phyloP scores from a whole-genome alignment of 1,284 basidiomycete genomes.

The Fomes fomentarius region DNA sequence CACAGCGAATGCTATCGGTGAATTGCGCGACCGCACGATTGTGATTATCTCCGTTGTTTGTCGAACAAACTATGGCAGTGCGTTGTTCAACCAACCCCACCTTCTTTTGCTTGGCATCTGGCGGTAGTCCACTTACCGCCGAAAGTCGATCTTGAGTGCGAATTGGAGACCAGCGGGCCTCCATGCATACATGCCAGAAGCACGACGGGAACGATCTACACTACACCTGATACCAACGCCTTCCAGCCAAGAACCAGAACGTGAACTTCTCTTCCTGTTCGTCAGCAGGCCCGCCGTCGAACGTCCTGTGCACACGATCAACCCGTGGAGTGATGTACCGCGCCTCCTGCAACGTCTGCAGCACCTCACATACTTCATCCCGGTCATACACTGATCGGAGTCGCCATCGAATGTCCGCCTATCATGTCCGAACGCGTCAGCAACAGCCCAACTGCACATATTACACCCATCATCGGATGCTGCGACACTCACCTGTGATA shows the following conservation, averaged over 20 bases:
- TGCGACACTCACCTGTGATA: conserved; percentile 68
- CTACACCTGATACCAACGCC: conserved; percentile 57
- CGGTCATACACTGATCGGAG: conserved; percentile 73
- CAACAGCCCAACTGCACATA: not conserved
- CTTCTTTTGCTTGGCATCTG: too few relatives aligned
- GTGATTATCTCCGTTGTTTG: too few relatives aligned
- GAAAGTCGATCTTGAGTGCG: too few relatives aligned
- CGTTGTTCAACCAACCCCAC: too few relatives aligned
- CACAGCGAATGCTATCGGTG: too few relatives aligned
- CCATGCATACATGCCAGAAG: too few relatives aligned
- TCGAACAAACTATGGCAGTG: too few relatives aligned
- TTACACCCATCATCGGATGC: not conserved
- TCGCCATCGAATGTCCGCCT: conserved; percentile 72
- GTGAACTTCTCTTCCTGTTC: conserved; percentile 52
- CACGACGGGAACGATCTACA: too few relatives aligned
- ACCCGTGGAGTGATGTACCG: conserved; percentile 46
- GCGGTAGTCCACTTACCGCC: too few relatives aligned
- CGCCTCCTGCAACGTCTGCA: conserved; percentile 57
- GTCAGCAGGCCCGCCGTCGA: conserved; percentile 37
- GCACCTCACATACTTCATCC: conserved; percentile 70
- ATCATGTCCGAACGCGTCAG: conserved; percentile 3
- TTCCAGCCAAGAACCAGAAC: conserved; percentile 45
- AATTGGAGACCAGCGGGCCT: too few relatives aligned
- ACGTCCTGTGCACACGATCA: conserved; percentile 12
- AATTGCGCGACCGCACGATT: too few relatives aligned